Conservation (phyloP, 352 stramenopile genomes). For the Pythium phragmitis region DNA sequence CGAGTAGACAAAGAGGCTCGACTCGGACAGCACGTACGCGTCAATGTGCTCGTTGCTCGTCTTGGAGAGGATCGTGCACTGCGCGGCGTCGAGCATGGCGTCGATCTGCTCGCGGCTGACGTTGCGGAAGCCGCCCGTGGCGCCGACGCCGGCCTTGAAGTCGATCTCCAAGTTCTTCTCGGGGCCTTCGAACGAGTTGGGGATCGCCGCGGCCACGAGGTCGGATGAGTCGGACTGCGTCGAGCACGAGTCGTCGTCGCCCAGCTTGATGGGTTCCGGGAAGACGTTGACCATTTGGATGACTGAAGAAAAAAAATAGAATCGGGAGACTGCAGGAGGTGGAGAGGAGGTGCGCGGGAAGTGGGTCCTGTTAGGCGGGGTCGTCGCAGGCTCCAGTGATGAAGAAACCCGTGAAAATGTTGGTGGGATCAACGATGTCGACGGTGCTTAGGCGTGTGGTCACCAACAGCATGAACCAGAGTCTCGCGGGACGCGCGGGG, state of each 20-base stretch:
- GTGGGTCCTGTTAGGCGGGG: constrained; percentile 69
- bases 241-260: constrained; percentile 66
- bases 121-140: constrained; percentile 87
- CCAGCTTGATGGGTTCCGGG: constrained; percentile 70
- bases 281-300: constrained; percentile 51
- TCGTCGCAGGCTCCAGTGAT: constrained; percentile 90
- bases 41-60: constrained; percentile 97
- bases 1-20: constrained; percentile 98
- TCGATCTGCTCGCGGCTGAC: constrained; percentile 90
- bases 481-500: constrained; percentile 19
- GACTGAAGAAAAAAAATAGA: background rate
- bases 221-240: constrained; percentile 71
- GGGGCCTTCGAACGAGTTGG: constrained; percentile 96
- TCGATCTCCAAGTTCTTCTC: constrained; percentile 97
- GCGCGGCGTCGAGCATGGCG: constrained; percentile 92
- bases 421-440: constrained; percentile 86
- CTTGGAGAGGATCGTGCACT: constrained; percentile 97
- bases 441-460: constrained; percentile 62
- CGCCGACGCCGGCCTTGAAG: constrained; percentile 79
- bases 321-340: background rate
- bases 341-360: background rate
- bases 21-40: constrained; percentile 95
- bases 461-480: constrained; percentile 81
- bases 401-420: constrained; percentile 90
- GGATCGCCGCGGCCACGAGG: constrained; percentile 31